Evolutionary conservation across 371 early-diverging fungal species (phyloP), one percentile per base, ranked within the genome.

Genomic region (Dichotomocladium elegans): DNA sequence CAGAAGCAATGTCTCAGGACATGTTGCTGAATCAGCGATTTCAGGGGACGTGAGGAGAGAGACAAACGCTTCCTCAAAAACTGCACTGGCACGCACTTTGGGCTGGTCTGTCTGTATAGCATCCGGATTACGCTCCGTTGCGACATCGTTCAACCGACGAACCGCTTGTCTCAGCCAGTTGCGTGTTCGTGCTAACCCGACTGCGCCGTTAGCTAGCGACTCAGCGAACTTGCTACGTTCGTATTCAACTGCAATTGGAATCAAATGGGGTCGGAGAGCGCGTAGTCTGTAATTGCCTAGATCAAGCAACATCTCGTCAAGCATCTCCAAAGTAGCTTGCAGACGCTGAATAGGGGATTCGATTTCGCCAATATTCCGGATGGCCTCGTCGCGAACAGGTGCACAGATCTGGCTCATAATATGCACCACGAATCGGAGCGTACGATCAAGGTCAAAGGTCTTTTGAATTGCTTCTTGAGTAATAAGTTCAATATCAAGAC

Each of bases 281-380:
- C 78, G 75, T 11, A 90, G 57, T 2, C 77, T 66, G 53, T 76
- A 87, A 66, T 92, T 90, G 47, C 82, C 72, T n/a, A 88, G 61
- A 53, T 92, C 92, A 4, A 90, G 63, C 29, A 73, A 75, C 92
- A 92, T 90, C 19, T 72, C 60, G 19, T 90, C 89, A 26, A 88
- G 60, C 5, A 81, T 44, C 21, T 64, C 77, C 24, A 90, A 58
- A 19, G 81, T 73, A 9, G 54, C 55, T 29, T 75, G 66, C 42
- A 86, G 67, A n/a, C 70, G 60, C 17, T 66, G 64, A 11, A 64
- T 61, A 19, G 53, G 63, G 47, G 68, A 64, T 22, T 45, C 60
- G 4, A 47, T 35, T 12, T 41, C 26, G 3, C 47, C 48, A 12
- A 85, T 55, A 4, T 19, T 57, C 28, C 75, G 64, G 30, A 91